Base-by-base conservation (phyloP, 1,284 basidiomycete species). In the Ganoderma lucidum region DNA sequence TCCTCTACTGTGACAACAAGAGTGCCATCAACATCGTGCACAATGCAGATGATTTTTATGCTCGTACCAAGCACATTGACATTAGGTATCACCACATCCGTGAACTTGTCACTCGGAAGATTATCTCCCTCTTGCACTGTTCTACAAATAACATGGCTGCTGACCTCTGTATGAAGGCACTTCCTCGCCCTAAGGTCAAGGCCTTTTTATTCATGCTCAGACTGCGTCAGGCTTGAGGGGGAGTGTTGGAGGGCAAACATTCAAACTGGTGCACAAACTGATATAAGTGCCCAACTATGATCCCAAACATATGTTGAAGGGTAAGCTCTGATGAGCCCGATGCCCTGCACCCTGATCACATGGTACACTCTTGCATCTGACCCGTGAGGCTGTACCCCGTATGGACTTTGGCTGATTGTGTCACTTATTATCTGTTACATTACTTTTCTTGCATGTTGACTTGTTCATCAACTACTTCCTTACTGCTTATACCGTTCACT, bases 61-160 rank as follows among this genome's bases (percentile, higher is more conserved):
- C 73, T 0, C 63, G 78, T 3, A 77, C 78, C 15, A 83, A 83
- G 70, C 83, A 85, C 68, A 82, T 85, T 48, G 78, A 80, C 62
- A 75, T 83, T 28, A 71, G 69, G 1, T 75, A 79, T 64, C 83
- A 83, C 66, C 79, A 73, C 51, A 71, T 83, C 6, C 77, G 81
- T 0, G 78, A 81, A 12, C 48, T 62, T 9, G 73, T 83, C 41
- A 70, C 69, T 6, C 44, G 62, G 3, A 68, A 67, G 6, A n/a
- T 28, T 0, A 56, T 81, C 44, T 14, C 17, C 0, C 48, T 78
- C 28, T 15, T 60, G 8, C 77, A 79, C 48, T 68, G 70, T 37
- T 68, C 62, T 0, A 77, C 77, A 0, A 64, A 73, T 1, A 73
- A 76, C 0, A 76, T 75, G 69, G 58, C 71, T 14, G 80, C 80